Evolutionary conservation across 805 yeast genomes (phyloP).

Genomic region (Maudiozyma bulderi): DNA sequence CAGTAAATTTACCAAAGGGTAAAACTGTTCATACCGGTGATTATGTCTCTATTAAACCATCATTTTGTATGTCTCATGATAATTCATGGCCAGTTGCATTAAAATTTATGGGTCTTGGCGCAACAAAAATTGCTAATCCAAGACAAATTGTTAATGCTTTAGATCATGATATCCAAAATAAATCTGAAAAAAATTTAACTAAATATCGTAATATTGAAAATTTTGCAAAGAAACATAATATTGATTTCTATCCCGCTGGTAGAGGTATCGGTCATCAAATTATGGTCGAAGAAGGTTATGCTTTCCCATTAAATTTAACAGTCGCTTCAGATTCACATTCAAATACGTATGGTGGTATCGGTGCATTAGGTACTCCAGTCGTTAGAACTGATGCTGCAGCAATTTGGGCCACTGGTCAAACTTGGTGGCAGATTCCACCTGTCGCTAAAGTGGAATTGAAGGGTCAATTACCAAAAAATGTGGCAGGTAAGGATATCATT

Average conservation of each 20-base stretch:
- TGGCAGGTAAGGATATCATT: slow-evolving; percentile 93
- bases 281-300: slow-evolving; percentile 98
- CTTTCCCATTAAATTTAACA: slow-evolving; percentile 84
- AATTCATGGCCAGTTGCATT: slow-evolving; percentile 99
- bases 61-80: slow-evolving; percentile 98
- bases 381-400: slow-evolving; percentile 99
- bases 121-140: slow-evolving; percentile 69
- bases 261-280: slow-evolving; percentile 98
- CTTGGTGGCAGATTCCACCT: slow-evolving; percentile 99
- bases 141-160: slow-evolving; percentile 91
- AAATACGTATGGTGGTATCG: slow-evolving; percentile 95
- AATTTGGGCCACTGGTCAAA: slow-evolving; percentile 98
- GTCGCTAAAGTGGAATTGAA: slow-evolving; percentile 86
- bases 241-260: slow-evolving; percentile 97
- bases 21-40: slow-evolving; percentile 83
- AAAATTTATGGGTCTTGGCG: slow-evolving; percentile 92
- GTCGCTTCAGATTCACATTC: slow-evolving; percentile 98
- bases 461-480: slow-evolving; percentile 76
- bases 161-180: slow-evolving; percentile 97
- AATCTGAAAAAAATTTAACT: slow-evolving; percentile 73
- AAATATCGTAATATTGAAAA: slow-evolving; percentile 83
- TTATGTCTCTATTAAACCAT: slow-evolving; percentile 88
- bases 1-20: slow-evolving; percentile 71
- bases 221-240: slow-evolving; percentile 83
- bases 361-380: slow-evolving; percentile 91